Evolutionary conservation across 768 basidiomycete genomes (phyloP).

Genomic region (Kwoniella pini): DNA sequence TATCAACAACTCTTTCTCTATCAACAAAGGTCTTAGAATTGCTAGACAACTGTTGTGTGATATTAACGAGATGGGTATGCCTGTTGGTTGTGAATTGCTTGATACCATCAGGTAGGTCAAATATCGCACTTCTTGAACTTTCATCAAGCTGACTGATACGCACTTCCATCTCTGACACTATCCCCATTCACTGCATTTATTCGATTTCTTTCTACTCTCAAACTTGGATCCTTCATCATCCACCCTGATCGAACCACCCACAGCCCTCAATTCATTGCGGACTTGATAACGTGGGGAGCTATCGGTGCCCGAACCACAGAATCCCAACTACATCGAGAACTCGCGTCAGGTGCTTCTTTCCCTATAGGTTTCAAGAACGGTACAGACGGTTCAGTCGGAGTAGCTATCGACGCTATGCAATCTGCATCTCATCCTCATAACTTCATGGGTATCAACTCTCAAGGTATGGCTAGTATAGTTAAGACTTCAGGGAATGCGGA

Average conservation of each 20-base stretch:
- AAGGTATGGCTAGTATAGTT: constrained; percentile 85
- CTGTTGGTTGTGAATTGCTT: constrained; percentile 91
- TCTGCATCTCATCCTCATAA: constrained; percentile 88
- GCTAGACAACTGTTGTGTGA: constrained; percentile 88
- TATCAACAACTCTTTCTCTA: constrained; percentile 90
- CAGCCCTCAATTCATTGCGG: constrained; percentile 87
- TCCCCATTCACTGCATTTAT: too few relatives aligned
- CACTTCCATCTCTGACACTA: too few relatives aligned
- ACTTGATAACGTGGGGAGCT: constrained; percentile 91
- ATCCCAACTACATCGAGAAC: constrained; percentile 93
- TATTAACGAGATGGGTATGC: constrained; percentile 82
- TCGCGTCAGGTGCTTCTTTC: constrained; percentile 94
- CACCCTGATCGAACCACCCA: too few relatives aligned
- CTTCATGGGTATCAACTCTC: constrained; percentile 73
- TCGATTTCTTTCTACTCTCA: too few relatives aligned
- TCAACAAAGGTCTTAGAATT: constrained; percentile 92
- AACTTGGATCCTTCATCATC: too few relatives aligned
- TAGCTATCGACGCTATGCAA: constrained; percentile 96
- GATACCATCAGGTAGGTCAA: constrained; percentile 60
- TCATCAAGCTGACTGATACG: too few relatives aligned
- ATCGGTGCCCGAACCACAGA: constrained; percentile 98
- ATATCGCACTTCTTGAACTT: background rate
- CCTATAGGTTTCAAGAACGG: constrained; percentile 98
- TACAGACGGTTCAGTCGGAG: constrained; percentile 82
- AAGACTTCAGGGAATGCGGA: constrained; percentile 79